Evolutionary conservation across 2,329 filamentous ascomycete species (phyloP), one percentile per base, ranked within the genome.

Genomic region (Epichloe hybrida): DNA sequence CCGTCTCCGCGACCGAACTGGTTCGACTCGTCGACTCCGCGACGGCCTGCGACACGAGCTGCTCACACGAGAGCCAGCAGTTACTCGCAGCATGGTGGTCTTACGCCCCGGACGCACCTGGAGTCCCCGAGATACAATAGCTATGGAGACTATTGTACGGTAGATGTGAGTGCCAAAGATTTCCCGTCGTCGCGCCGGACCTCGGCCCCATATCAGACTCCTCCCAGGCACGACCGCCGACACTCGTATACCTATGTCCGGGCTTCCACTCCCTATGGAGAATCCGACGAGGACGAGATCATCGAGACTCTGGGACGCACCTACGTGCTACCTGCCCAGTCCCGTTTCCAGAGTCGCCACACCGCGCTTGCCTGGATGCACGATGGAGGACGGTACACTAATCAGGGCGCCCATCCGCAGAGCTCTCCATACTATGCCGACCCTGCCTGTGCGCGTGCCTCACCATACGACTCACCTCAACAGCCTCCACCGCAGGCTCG

Each of bases 221-320:
- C 56, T 48, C 55, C 63, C 61, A 70, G 67, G 69, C 73, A 69
- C 67, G 74, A 78, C 65, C 75, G 76, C 61, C 75, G 74, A 63
- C 70, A 67, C 68, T 79, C 77, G 57, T 76, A 72, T 68, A 73
- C 74, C 69, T 74, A 77, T 70, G 72, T 75, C 70, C 76, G 75
- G 72, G 66, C 75, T 72, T 74, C 76, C 63, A 73, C 74, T 59
- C 70, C 70, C 55, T 72, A 75, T 73, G 77, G 76, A 72, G 77
- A 80, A 68, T 80, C 77, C 69, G 77, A 81, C 74, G 77, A 80
- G 73, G 77, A 80, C 71, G 76, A 80, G 68, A 65, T 73, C 55
- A 68, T 79, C 67, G 73, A 79, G 66, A 66, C 74, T 62, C 62
- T 75, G 64, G 75, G 46, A 12, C 62, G 71, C 64, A 75, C 70